phyloP scores from a whole-genome alignment of 257 asterid species.

The Solanum appendiculatum region DNA sequence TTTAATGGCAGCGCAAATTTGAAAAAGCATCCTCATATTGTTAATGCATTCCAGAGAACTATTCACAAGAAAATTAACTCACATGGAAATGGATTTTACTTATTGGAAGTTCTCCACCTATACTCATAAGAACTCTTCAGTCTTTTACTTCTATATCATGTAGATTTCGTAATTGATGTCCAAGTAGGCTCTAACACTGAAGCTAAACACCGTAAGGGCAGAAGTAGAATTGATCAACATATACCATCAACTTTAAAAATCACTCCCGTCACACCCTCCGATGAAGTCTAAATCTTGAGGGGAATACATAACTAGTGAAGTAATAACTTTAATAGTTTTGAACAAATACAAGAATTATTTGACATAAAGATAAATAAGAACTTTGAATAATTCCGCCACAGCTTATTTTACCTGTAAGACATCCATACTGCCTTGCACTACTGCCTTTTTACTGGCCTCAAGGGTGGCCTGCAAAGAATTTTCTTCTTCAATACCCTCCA shows the following conservation, averaged over 20 bases:
- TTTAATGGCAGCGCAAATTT: background rate
- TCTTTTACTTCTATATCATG: background rate
- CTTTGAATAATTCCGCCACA: background rate
- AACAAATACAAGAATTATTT: background rate
- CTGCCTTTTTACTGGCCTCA: conserved; percentile 74
- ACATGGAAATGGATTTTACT: background rate
- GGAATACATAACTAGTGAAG: background rate
- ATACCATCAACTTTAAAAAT: background rate
- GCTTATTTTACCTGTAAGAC: conserved; percentile 52
- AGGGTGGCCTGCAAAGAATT: conserved; percentile 52
- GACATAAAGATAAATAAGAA: background rate
- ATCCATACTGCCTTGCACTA: conserved; percentile 73
- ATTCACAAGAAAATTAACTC: background rate
- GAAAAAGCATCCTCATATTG: background rate
- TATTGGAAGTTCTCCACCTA: background rate
- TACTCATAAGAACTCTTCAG: background rate
- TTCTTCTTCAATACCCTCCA: conserved; percentile 50
- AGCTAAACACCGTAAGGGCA: background rate
- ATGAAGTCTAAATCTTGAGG: background rate
- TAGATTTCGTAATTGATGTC: background rate
- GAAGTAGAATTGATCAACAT: background rate
- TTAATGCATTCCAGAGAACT: background rate
- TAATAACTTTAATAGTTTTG: background rate
- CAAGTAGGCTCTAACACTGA: background rate
- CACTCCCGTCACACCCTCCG: background rate